Evolutionary conservation across 345 rosid genomes (phyloP), one percentile per base, ranked within the genome.

Genomic region (Brassica cretica): DNA sequence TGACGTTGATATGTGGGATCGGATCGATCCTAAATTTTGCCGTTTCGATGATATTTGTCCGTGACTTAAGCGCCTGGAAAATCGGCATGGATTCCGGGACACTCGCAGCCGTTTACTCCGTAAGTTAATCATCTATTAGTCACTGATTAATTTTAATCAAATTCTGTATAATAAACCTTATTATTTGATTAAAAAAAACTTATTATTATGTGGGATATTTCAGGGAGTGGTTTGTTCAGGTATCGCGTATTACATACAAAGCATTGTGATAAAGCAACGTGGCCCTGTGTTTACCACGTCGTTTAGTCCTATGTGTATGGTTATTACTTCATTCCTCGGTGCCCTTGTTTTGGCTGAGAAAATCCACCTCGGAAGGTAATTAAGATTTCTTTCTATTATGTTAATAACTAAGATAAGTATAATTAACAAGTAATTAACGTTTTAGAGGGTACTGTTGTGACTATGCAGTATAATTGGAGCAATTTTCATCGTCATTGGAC

Each of bases 221-320:
- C 24, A 94, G 97, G 98, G 98, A 30, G 86, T 92, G 77, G 88
- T 92, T 6, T 92, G 98, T 84, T 94, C 98, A 61, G 97, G 97
- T 27, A 69, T 88, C 14, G 97, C 98, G 0, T 94, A 86, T 62
- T 94, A 90, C 73, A 76, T 89, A 56, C 98, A 94, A 87, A 93
- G 88, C 6, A 69, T 89, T 12, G 94, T 92, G 41, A 85, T 83
- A 2, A 90, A 59, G 72, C 78, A 87, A 71, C 74, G 85, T 75
- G 98, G 98, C 2, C 98, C 97, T 2, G 97, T 94, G 9, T 94
- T 94, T 62, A 85, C 86, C 2, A 89, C 98, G 4, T 81, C 97
- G 16, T 94, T 92, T 61, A 88, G 89, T 75, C 98, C 98, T 30
- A 85, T 94, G 5, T 87, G 94, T 78, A 92, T 90, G 97, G 87